Base-by-base conservation (phyloP, 805 yeast species). In the Wickerhamomyces subpelliculosus region DNA sequence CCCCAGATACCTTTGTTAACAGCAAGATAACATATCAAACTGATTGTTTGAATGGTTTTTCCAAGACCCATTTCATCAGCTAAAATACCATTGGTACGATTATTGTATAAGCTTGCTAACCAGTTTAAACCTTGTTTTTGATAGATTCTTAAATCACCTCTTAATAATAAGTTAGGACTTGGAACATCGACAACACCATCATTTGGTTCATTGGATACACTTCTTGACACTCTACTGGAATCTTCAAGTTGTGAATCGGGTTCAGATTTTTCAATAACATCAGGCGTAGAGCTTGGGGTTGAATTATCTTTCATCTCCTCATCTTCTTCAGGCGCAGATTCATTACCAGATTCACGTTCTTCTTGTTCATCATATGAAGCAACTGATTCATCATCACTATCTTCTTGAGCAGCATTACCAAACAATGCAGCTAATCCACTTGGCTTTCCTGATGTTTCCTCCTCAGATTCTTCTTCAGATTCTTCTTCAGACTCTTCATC, bases 1-100 rank as follows among this genome's bases (percentile, higher is more conserved):
- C 98, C 98, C 99, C 99, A 93, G 14, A 82, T 75, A 42, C 85
- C 84, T 53, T 89, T 89, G 51, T 83, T 95, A 51, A 96, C 87
- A 0, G 99, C 98, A 37, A 93, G 65, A 57, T 89, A 89, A 0
- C 94, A 71, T 16, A 93, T 62, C 30, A 93, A 62, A 0, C 97
- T 76, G 37, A 93, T 93, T 0, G 98, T 93, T 58, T 93, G 99
- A 41, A 93, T 90, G 0, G 99, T 93, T 57, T 93, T 93, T 48
- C 94, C 98, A 30, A 93, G 70, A 39, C 99, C 99, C 99, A 93
- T 93, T 58, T 93, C 99, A 61, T 93, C 99, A 1, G 99, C 99
- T 34, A 93, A 70, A 36, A 93, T 93, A 46, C 99, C 98, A 58
- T 93, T 93, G 5, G 97, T 93, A 40, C 84, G 78, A 53, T 86